Evolutionary conservation across 108 stramenopile genomes (phyloP), one percentile per base, ranked within the genome.

Genomic region (Pseudonitzschia pungens): DNA sequence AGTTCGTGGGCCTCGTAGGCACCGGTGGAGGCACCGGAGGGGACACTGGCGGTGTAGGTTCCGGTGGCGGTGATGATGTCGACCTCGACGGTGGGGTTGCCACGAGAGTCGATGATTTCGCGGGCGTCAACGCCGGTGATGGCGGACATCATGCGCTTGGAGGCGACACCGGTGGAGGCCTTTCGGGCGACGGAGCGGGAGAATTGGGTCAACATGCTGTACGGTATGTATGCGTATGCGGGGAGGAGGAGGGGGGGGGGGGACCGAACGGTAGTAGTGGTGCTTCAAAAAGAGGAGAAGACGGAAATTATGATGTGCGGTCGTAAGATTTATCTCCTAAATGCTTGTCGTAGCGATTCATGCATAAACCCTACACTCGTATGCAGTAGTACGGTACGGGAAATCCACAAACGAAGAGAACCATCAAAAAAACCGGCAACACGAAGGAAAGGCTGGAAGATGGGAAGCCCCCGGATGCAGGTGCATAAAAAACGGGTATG

Each of bases 41-140:
- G 99, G 20, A 99, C 98, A 63, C 86, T 84, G 40, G 95, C 95
- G 42, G 90, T 91, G 77, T 92, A 93, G 63, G 85, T 86, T 50
- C 95, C 95, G n/a, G 86, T 58, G 33, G 83, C 80, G 48, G 95
- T 96, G 60, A 89, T 92, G 62, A 96, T 82, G 64, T 92, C 93
- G 32, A 94, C 93, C 86, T 99, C 99, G 65, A 99, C 98, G 55
- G 99, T 99, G 33, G 99, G 99, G 83, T 99, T 99, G 32, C 99
- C 99, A 65, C 99, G 92, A 60, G 97, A 98, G 79, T 99, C 99
- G 62, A 99, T 94, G 76, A 99, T 97, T 78, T 97, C 94, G 51
- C 99, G 96, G 10, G 94, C 99, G 45, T 82, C 71, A 40, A 97
- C 89, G 29, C 82, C 90, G 36, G 96, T 97, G 81, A 99, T 97